Evolutionary conservation across 23 red algal genomes (phyloP).

Genomic region (Gracilaria gracilis): DNA sequence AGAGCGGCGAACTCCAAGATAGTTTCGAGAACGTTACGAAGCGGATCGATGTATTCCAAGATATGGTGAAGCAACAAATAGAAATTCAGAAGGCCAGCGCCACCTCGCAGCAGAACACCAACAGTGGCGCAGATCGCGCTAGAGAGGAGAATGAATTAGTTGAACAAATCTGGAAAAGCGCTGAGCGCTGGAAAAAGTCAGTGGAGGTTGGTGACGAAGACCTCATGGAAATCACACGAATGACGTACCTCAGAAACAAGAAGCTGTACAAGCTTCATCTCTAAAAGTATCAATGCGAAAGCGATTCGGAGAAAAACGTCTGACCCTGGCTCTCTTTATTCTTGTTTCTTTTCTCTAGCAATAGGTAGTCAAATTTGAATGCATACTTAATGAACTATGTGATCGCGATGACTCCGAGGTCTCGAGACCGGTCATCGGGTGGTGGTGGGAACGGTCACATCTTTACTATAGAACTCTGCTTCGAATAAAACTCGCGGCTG

Average conservation of each 20-base stretch:
- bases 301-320: not conserved
- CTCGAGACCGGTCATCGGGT: slow-evolving; percentile 8
- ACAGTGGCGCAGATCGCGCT: not conserved
- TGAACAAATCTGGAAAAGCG: not conserved
- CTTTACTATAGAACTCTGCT: too few species aligned
- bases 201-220: not conserved
- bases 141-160: not conserved
- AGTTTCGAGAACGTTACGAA: slow-evolving; percentile 13
- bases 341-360: not conserved
- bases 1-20: not conserved
- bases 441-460: slow-evolving; percentile 13
- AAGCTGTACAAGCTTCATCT: not conserved
- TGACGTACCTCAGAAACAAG: slow-evolving; percentile 8
- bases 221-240: not conserved
- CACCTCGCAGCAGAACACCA: not conserved
- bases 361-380: not conserved
- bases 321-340: not conserved
- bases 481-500: too few species aligned
- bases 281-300: not conserved
- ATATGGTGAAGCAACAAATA: not conserved
- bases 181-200: not conserved
- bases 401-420: slow-evolving; percentile 1
- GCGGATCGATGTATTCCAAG: not conserved
- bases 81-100: slow-evolving; percentile 17
- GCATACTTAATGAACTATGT: not conserved